Evolutionary conservation across 1,139 yeast species (phyloP), one percentile per base, ranked within the genome.

Genomic region (Insectozyma bohioensis): DNA sequence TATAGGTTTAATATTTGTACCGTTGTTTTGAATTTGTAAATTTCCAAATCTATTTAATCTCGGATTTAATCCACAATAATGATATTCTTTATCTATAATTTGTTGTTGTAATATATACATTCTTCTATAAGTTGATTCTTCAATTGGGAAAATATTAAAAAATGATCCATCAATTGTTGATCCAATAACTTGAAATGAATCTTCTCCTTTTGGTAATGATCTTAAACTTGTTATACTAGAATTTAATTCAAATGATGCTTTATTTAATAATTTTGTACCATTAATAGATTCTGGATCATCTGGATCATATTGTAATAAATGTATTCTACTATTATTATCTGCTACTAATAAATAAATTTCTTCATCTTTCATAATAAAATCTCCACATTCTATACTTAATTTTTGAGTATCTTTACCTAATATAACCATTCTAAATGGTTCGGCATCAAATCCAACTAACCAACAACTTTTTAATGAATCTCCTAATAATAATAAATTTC

Each of bases 361-460:
- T 12, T 84, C 84, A 40, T 81, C 84, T 41, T 78, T 75, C 12
- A 81, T 76, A 20, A 87, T 61, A 52, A 86, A 86, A 42, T 88
- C 97, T 2, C 84, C 74, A 46, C 78, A 72, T 35, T 59, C 66
- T 1, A 85, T 84, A 47, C 80, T 84, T 26, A 84, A 61, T 12
- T 71, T 58, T 20, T 77, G 72, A 24, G 77, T 67, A 53, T 90
- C 95, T 49, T 84, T 85, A 6, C 95, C 92, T 34, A 94, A 61
- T 43, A 75, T 59, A 16, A 86, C 69, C 82, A 92, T 80, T 43
- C 97, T 67, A 56, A 85, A 90, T 1, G 98, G 99, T 49, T 92
- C 97, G 3, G 95, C 92, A 52, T 90, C 95, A 58, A 88, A 90
- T 1, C 97, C 97, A 16, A 81, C 82, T 37, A 94, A 68, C 71